phyloP scores from a whole-genome alignment of 352 stramenopile genomes.

The Pelagophyceae sp. region DNA sequence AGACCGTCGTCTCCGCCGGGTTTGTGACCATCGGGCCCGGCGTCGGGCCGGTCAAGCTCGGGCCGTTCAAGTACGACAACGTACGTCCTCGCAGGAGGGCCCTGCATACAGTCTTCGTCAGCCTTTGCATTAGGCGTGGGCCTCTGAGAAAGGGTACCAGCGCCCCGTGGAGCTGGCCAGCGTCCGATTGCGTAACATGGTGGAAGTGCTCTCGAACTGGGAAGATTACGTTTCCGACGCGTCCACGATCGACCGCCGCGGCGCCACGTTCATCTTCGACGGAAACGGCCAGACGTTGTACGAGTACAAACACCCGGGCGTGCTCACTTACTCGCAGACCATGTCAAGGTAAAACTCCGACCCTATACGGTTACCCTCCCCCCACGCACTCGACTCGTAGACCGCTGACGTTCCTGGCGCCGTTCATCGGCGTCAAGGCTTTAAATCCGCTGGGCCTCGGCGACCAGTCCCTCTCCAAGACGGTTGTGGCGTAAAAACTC shows the following conservation, averaged over 20 bases:
- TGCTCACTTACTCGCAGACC: conserved; percentile 45
- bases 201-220: conserved; percentile 46
- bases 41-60: conserved; percentile 26
- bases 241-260: conserved; percentile 33
- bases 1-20: conserved; percentile 38
- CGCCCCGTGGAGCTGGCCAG: conserved; percentile 45
- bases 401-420: conserved; percentile 42
- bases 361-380: too few relatives aligned
- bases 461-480: too few relatives aligned
- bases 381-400: too few relatives aligned
- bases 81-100: too few relatives aligned
- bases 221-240: conserved; percentile 41
- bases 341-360: too few relatives aligned
- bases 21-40: conserved; percentile 32
- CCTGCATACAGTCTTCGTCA: too few relatives aligned
- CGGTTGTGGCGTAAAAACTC: too few relatives aligned
- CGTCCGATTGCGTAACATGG: conserved; percentile 41
- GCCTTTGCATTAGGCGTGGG: too few relatives aligned
- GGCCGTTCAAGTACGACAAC: conserved; percentile 31
- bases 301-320: conserved; percentile 39
- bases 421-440: conserved; percentile 41
- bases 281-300: conserved; percentile 21
- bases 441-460: conserved; percentile 40
- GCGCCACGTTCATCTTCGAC: conserved; percentile 45
- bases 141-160: conserved; percentile 42